phyloP scores from a whole-genome alignment of 2,329 filamentous ascomycete species.

The Tolypocladium nubicola region DNA sequence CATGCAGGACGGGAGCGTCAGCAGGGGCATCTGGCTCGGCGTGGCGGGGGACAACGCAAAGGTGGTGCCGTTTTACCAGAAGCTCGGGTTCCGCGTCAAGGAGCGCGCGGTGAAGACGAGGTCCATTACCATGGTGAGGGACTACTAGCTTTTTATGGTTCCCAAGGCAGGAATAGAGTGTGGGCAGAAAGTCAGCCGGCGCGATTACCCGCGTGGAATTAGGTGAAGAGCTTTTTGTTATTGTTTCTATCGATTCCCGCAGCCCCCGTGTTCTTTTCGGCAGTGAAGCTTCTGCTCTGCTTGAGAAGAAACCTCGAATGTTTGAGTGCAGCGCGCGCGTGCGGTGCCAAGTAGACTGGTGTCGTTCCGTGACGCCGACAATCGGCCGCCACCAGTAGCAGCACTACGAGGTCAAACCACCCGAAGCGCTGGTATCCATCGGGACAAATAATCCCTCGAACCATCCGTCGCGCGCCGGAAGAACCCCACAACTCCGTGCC shows the following conservation, averaged over 20 bases:
- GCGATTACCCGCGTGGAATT: neutral
- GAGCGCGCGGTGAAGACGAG: slow-evolving; percentile 22
- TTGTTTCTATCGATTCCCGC: neutral
- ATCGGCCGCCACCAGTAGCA: neutral
- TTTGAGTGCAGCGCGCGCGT: neutral
- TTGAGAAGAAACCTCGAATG: no score
- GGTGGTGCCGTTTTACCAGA: slow-evolving; percentile 38
- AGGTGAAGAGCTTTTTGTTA: neutral
- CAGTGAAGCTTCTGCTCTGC: neutral
- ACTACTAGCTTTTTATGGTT: slow-evolving; percentile 8
- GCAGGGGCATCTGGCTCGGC: slow-evolving; percentile 30
- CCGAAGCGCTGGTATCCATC: neutral
- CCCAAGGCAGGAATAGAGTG: neutral
- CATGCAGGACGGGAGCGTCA: slow-evolving; percentile 2
- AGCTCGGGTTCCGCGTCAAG: slow-evolving; percentile 30
- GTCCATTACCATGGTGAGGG: slow-evolving; percentile 31
- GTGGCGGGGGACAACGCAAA: slow-evolving; percentile 34
- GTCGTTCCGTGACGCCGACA: neutral
- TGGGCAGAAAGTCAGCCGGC: neutral
- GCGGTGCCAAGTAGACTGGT: neutral
- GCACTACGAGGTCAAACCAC: neutral
- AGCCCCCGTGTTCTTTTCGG: neutral
- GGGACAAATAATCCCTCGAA: neutral
- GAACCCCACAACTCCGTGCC: neutral
- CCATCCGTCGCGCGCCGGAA: neutral